Evolutionary conservation across 2,329 filamentous ascomycete species (phyloP).

Genomic region (Podosphaera fusca): DNA sequence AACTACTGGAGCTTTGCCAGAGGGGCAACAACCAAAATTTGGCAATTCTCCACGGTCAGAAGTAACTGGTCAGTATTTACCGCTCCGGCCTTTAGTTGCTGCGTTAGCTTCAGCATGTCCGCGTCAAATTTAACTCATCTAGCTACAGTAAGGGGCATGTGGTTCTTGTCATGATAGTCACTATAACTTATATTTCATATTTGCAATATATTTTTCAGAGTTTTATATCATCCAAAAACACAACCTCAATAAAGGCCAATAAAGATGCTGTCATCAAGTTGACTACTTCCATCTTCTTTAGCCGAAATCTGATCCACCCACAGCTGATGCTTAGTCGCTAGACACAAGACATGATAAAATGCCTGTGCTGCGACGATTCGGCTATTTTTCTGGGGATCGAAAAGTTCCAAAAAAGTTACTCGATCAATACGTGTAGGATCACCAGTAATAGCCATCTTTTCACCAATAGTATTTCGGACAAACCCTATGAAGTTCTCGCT

Average conservation of each 20-base stretch:
- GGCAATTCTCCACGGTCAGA: too few relatives aligned
- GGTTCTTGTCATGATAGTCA: too few relatives aligned
- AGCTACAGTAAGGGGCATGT: too few relatives aligned
- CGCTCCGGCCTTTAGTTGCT: too few relatives aligned
- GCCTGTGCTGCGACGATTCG: slow-evolving; percentile 47
- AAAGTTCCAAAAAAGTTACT: slow-evolving; percentile 46
- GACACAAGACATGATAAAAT: slow-evolving; percentile 48
- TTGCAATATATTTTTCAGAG: too few relatives aligned
- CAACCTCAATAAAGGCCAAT: neutral
- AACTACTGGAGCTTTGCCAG: too few relatives aligned
- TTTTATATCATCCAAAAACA: too few relatives aligned
- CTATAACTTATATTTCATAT: too few relatives aligned
- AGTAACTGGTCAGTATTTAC: too few relatives aligned
- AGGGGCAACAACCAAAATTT: too few relatives aligned
- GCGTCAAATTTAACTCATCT: too few relatives aligned
- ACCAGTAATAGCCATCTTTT: slow-evolving; percentile 4
- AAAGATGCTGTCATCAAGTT: neutral
- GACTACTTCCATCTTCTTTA: neutral
- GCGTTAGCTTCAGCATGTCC: too few relatives aligned
- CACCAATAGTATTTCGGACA: slow-evolving; percentile 23
- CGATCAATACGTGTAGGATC: slow-evolving; percentile 14
- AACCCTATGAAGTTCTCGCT: slow-evolving; percentile 39
- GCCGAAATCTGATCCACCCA: slow-evolving; percentile 30
- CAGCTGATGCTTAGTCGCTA: slow-evolving; percentile 43
- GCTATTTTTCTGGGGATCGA: slow-evolving; percentile 30